Conservation (phyloP, 805 yeast species). For the Lachancea waltii region DNA sequence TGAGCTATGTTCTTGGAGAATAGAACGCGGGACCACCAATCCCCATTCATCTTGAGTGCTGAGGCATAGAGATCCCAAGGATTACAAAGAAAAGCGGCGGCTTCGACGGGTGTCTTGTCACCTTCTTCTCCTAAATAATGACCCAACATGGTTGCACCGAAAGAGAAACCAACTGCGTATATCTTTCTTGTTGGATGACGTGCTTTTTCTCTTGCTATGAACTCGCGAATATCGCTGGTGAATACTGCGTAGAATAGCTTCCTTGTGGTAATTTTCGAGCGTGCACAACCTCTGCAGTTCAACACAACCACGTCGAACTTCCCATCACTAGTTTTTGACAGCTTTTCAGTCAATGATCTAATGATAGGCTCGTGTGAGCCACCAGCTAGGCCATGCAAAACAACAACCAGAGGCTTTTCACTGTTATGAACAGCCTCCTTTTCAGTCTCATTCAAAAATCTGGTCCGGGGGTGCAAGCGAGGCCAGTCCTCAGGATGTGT, state of each 20-base stretch:
- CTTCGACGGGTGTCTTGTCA: slow-evolving; percentile 44
- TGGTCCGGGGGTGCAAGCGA: slow-evolving; percentile 60
- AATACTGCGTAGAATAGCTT: slow-evolving; percentile 60
- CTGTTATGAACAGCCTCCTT: slow-evolving; percentile 31
- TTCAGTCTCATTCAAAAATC: slow-evolving; percentile 47
- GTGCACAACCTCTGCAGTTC: slow-evolving; percentile 71
- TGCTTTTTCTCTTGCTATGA: slow-evolving; percentile 43
- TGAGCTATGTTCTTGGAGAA: slow-evolving; percentile 39
- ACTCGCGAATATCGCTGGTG: slow-evolving; percentile 61
- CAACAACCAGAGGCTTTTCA: slow-evolving; percentile 50
- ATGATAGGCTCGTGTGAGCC: slow-evolving; percentile 75
- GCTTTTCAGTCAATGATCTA: slow-evolving; percentile 44
- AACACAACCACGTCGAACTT: slow-evolving; percentile 55
- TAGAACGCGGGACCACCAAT: slow-evolving; percentile 36
- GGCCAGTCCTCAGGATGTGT: slow-evolving; percentile 50
- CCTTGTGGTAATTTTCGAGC: slow-evolving; percentile 65
- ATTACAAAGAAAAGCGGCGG: slow-evolving; percentile 54
- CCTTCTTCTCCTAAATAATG: slow-evolving; percentile 69
- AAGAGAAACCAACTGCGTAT: slow-evolving; percentile 63
- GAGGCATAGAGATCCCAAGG: slow-evolving; percentile 71
- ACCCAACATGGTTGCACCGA: slow-evolving; percentile 61
- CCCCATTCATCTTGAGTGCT: slow-evolving; percentile 36
- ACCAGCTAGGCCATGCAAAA: slow-evolving; percentile 70
- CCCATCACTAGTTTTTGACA: slow-evolving; percentile 35
- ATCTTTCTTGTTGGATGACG: slow-evolving; percentile 57